Base-by-base conservation (phyloP, 177 flowering plant species). In the Vitis hybrid region DNA sequence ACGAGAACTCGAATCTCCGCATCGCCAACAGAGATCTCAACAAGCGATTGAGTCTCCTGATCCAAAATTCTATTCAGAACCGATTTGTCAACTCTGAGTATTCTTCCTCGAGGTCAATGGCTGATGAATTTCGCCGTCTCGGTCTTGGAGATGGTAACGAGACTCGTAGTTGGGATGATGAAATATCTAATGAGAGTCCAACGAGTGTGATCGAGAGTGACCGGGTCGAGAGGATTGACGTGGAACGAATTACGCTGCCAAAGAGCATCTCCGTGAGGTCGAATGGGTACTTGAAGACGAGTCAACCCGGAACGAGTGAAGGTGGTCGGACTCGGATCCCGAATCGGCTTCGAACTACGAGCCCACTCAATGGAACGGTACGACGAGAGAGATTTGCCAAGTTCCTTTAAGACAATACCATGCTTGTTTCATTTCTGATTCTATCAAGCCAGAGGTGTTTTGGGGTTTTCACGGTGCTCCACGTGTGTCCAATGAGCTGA, bases 251-350 rank as follows among this genome's bases (percentile, higher is more conserved):
- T 55, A 15, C 83, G 15, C 61, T 93, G 79, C 97, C 98, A 0
- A 93, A 93, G 82, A 91, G 98, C 64, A 91, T 93, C 19, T 90
- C 97, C 3, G 83, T 93, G 55, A 86, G 97, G 52, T 88, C 97
- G 3, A 85, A 80, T 75, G 92, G 88, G 0, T 93, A 86, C 76
- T 59, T 87, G 83, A 90, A 90, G 84, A 67, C 72, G 70, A 75
- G 67, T 74, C 84, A 71, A 16, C 57, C 70, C 14, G 68, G 66
- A 2, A 73, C 66, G 6, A 69, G 58, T 60, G 61, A 60, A 63
- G 78, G 72, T 20, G 77, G 78, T 19, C 48, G 69, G 10, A 71
- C 66, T 63, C 74, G 78, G n/a, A 67, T 65, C 51, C 16, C 73
- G 26, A 75, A 65, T 72, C 72, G 78, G 8, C 70, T 70, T 18